Base-by-base conservation (phyloP, 371 early-diverging fungal genomes). In the Coemansia sp. region DNA sequence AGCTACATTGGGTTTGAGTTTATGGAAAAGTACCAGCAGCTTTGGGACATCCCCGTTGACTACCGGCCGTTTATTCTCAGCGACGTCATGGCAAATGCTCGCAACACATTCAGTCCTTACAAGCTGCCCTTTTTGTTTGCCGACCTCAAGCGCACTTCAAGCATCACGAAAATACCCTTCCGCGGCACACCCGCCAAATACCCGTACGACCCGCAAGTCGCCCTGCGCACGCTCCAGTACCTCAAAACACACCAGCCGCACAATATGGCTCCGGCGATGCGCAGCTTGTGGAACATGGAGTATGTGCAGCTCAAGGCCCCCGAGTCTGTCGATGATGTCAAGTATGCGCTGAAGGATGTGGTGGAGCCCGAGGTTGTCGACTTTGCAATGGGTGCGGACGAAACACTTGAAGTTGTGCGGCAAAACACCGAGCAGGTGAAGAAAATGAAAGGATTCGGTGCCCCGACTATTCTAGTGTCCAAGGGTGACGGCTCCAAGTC, bases 1-100 rank as follows among this genome's bases (percentile, higher is more conserved):
- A 82, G 83, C 64, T 82, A 84, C 68, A 62, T 78, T 12, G 84
- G 82, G 11, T 79, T 82, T 33, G 69, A 64, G 67, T 73, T 84
- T 51, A 81, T 84, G 60, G 77, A 81, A 51, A 80, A 71, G 25
- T 82, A 82, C 72, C 69, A 55, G n/a, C 5, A 55, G n/a, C 71
- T 71, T 20, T 82, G 81, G 83, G 55, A 72, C 37, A 74, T 84
- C 23, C 57, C 78, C 12, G 79, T 84, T 1, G 83, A 72, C 48
- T 71, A 78, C 62, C 71, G 74, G 0, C 84, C 84, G 11, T 59
- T 78, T 25, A 65, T 67, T 64, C 63, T 84, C 12, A 55, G 28
- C 14, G 71, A 79, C 0, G 70, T 82, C 18, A 69, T 82, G 79
- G 74, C 40, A 18, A 75, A 79, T 39, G 66, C 70, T 26, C 40